Base-by-base conservation (phyloP, 2,329 filamentous ascomycete genomes). In the Elsinoe australis region DNA sequence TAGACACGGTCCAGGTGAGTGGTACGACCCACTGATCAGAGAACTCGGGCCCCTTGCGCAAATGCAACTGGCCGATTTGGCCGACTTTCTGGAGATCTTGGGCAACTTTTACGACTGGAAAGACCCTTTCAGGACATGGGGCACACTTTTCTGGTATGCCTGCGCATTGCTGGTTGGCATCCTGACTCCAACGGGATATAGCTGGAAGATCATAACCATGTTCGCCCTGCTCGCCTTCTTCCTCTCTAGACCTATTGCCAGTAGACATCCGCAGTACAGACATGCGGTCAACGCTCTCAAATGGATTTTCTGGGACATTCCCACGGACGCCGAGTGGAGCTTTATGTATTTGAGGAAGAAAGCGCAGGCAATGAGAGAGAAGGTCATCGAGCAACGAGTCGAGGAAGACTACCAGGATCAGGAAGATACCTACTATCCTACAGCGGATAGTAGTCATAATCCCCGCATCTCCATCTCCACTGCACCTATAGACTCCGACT, bases 221-320 rank as follows among this genome's bases (percentile, higher is more conserved):
- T 55, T 63, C 19, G 24, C 46, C 17, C 63, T 65, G n/a, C 53
- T 57, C 12, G 53, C 53, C 2, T 68, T 68, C 53, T 68, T 68
- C 51, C 50, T 66, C 41, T 56, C 59, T 12, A 61, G 62, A 51
- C 65, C 64, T 4, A 56, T 68, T 39, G 52, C 62, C 1, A 61
- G 63, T 49, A 52, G 52, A 21, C 61, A 62, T 47, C 66, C 66
- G 1, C 59, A 61, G 36, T 67, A 67, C 51, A 54, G 66, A 21
- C 58, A 61, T 39, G 51, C 66, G 3, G 59, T 66, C 19, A 61
- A 59, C 31, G 61, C 61, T 1, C 53, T 66, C 18, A 59, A 60
- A 36, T 68, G 63, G 60, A 53, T 61, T 3, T 61, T 66, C 33
- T 67, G 64, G 65, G 62, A 63, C 36, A 64, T 67, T 21, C 66